Evolutionary conservation across 2,329 filamentous ascomycete genomes (phyloP), one percentile per base, ranked within the genome.

Genomic region (Aspergillus sp.): DNA sequence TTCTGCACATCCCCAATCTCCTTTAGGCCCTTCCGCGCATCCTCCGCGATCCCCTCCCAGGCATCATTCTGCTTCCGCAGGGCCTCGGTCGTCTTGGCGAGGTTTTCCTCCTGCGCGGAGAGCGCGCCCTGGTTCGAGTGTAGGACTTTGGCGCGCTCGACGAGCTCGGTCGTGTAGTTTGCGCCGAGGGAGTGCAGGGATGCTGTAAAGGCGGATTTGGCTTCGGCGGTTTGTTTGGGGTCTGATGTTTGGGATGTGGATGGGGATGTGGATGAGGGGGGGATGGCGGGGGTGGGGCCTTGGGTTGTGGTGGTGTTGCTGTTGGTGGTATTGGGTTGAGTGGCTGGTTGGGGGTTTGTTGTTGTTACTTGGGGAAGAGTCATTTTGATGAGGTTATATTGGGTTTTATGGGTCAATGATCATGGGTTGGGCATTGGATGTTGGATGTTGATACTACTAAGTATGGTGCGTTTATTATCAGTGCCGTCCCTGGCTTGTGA

Each of bases 1-100:
- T 87, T 87, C 78, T 88, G 86, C 62, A 88, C 79, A 67, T 88
- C 85, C n/a, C 86, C 86, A 64, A 88, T 80, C 73, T 87, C 85
- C 72, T 87, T 87, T 64, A 89, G 68, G 59, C 84, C 84, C 67
- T 83, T 82, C 11, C 82, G 80, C 63, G 82, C 83, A 66, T 80
- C 80, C 63, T 85, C 84, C 25, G 83, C 79, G 56, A 87, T 73
- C 69, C 82, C 84, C 68, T 83, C 79, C 77, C 83, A 83, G 70
- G 84, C 79, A 34, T 79, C 80, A 67, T 80, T 84, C 72, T 87
- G 83, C 70, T 82, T 81, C 45, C 77, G 75, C 59, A 87, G 71
- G 19, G 77, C 78, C 11, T 75, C 75, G n/a, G 83, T 86, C 64
- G 81, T 75, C 66, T 79, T 81, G 47, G 74, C 77, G 43, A 87